Base-by-base conservation (phyloP, 768 basidiomycete species). In the Trametes meyenii region DNA sequence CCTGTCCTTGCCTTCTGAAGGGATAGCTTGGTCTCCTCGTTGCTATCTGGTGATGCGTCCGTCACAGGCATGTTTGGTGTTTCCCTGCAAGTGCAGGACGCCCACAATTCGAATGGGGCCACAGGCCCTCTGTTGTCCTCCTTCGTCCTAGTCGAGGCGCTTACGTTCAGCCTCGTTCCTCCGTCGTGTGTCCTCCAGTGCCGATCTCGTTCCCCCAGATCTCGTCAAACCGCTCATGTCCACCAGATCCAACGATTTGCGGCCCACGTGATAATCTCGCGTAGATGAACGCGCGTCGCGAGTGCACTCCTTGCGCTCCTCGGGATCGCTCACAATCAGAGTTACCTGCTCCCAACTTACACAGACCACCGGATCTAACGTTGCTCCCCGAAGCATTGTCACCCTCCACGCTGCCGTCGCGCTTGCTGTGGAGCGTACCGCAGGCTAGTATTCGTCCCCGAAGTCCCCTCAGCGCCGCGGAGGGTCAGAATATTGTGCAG, bases 191-290 rank as follows among this genome's bases (percentile, higher is more conserved):
- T 33, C 48, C 53, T 54, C 45, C 43, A 51, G 38, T 61, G 46
- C 29, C 23, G 57, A 54, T 61, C 60, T 54, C 29, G 53, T 43
- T 60, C 57, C 57, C 29, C 39, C 40, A 46, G 60, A 55, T 61
- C 60, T 55, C 54, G 57, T 33, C 57, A 50, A 43, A 19, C 50
- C 12, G 49, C 46, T n/a, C 36, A 33, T 39, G 26, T 45, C 21
- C 49, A 19, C 17, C n/a, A 57, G 55, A 57, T 57, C 46, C 48
- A 50, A 24, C 49, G 56, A 58, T 58, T 33, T 39, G 46, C n/a
- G 26, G 43, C 51, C 53, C 59, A 54, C 59, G 59, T 60, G 59
- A 54, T 58, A 48, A 45, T 53, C 52, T 54, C 59, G 59, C 59
- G 52, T 60, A 60, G 51, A 60, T 60, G 42, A 45, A 26, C 42